A percentile compares a stretch with the other conserved stretches of the same genome.
Conservation (phyloP, 2,329 filamentous ascomycete species). For the Aspergillus quadrilineatus region DNA sequence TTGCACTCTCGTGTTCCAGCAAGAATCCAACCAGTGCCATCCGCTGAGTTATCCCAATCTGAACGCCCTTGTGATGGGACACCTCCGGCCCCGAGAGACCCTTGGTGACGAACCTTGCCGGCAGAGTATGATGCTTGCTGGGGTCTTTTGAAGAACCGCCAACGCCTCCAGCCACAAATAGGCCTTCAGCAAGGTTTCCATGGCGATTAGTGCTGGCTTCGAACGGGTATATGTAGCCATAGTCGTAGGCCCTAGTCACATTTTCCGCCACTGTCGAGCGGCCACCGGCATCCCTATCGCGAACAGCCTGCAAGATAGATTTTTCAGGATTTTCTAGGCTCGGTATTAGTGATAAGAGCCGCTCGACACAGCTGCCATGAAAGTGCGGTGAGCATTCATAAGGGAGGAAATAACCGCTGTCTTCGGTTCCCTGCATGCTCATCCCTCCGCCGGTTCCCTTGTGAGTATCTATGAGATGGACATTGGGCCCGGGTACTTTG, state of each 20-base stretch:
- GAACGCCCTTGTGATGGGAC: conserved; percentile 8
- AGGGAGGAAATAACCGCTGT: conserved; percentile 37
- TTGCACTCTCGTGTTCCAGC: conserved; percentile 21
- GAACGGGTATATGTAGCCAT: too few species aligned
- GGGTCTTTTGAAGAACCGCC: background rate
- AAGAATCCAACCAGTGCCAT: conserved; percentile 20
- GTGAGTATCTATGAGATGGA: conserved; percentile 38
- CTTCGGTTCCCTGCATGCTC: conserved; percentile 26
- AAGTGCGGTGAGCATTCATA: conserved; percentile 36
- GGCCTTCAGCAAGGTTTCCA: background rate
- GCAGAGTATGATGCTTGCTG: conserved; percentile 12
- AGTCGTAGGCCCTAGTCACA: too few species aligned
- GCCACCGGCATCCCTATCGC: too few species aligned
- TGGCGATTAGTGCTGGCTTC: conserved; percentile 24
- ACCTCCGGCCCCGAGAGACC: conserved; percentile 4
- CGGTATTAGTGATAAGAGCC: conserved; percentile 27
- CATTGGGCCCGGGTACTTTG: conserved; percentile 31
- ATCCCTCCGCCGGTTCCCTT: conserved; percentile 34
- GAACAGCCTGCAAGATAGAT: too few species aligned
- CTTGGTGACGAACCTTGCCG: conserved; percentile 1
- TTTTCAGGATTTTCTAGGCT: too few species aligned
- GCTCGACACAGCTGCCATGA: conserved; percentile 35
- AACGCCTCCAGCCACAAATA: background rate
- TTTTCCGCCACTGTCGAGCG: too few species aligned
- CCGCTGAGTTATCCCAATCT: conserved; percentile 20